Evolutionary conservation across 176 grass and related monocot genomes (phyloP).

Genomic region (Elaeis guineensis): DNA sequence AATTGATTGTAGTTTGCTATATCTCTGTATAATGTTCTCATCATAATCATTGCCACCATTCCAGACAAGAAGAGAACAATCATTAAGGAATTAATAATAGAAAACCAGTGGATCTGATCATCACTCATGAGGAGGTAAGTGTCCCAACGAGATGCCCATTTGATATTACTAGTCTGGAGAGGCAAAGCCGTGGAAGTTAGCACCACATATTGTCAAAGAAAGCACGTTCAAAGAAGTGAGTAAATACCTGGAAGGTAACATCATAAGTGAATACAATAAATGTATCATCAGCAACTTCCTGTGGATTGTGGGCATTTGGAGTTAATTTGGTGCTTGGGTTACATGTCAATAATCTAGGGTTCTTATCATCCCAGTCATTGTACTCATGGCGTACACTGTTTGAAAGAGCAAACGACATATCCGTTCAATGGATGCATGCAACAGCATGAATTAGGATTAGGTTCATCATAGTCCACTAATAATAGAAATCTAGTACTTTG

Average conservation of each 20-base stretch:
- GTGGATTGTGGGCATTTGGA: not conserved
- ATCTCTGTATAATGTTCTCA: slow-evolving; percentile 22
- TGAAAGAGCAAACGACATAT: not conserved
- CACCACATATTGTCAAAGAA: not conserved
- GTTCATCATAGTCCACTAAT: no score
- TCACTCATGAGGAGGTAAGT: slow-evolving; percentile 28
- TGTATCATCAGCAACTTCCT: slow-evolving; percentile 10
- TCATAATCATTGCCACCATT: slow-evolving; percentile 28
- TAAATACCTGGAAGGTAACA: slow-evolving; percentile 14
- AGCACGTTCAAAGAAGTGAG: not conserved
- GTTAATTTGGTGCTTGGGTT: slow-evolving; percentile 9
- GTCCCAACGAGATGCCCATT: slow-evolving; percentile 30
- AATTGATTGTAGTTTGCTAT: slow-evolving; percentile 28
- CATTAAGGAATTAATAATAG: slow-evolving; percentile 26
- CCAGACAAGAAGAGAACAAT: slow-evolving; percentile 28
- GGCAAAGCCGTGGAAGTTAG: slow-evolving; percentile 9
- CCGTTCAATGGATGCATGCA: no score
- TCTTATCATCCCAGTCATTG: slow-evolving; percentile 14
- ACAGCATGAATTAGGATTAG: no score
- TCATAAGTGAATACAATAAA: slow-evolving; percentile 17
- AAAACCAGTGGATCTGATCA: slow-evolving; percentile 34
- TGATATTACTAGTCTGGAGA: slow-evolving; percentile 21
- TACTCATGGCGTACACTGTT: slow-evolving; percentile 12
- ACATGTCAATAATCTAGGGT: slow-evolving; percentile 13
- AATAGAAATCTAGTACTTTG: no score